Conservation (phyloP, 495 filamentous ascomycete genomes). For the Cercophora sp. region DNA sequence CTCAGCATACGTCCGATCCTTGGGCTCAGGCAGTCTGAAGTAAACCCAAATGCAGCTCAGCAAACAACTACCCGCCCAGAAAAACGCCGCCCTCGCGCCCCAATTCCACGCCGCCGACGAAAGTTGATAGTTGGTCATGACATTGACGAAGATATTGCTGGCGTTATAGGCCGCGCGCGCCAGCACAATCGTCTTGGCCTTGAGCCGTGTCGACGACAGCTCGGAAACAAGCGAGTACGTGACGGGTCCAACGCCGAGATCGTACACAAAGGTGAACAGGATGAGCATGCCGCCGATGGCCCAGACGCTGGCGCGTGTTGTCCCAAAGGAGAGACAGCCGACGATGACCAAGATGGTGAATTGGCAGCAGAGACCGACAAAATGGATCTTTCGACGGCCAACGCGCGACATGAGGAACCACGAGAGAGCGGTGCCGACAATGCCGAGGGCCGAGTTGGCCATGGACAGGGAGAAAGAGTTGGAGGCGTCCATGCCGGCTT, state of each 20-base stretch:
- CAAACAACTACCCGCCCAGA: conserved; percentile 29
- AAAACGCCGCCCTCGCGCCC: conserved; percentile 35
- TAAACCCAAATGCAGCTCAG: conserved; percentile 32
- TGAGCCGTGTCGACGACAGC: conserved; percentile 36
- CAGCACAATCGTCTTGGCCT: conserved; percentile 36
- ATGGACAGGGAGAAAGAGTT: conserved; percentile 29
- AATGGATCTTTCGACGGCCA: conserved; percentile 42
- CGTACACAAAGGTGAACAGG: no score
- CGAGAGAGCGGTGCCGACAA: conserved; percentile 38
- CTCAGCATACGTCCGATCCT: conserved; percentile 42
- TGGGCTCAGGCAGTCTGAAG: conserved; percentile 40
- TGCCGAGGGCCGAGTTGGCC: conserved; percentile 37
- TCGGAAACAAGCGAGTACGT: conserved; percentile 35
- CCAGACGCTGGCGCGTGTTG: no score
- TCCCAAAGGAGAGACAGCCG: no score
- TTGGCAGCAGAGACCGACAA: conserved; percentile 30
- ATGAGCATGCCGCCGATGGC: no score
- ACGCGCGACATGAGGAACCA: conserved; percentile 35
- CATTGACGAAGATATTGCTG: conserved; percentile 27
- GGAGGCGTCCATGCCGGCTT: conserved; percentile 29
- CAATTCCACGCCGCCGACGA: conserved; percentile 36
- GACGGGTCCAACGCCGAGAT: conserved; percentile 42
- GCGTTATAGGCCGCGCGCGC: conserved; percentile 34
- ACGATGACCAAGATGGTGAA: no score
- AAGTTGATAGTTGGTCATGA: no score